Evolutionary conservation across 768 basidiomycete species (phyloP).

Genomic region (Basidioascus undulatus): DNA sequence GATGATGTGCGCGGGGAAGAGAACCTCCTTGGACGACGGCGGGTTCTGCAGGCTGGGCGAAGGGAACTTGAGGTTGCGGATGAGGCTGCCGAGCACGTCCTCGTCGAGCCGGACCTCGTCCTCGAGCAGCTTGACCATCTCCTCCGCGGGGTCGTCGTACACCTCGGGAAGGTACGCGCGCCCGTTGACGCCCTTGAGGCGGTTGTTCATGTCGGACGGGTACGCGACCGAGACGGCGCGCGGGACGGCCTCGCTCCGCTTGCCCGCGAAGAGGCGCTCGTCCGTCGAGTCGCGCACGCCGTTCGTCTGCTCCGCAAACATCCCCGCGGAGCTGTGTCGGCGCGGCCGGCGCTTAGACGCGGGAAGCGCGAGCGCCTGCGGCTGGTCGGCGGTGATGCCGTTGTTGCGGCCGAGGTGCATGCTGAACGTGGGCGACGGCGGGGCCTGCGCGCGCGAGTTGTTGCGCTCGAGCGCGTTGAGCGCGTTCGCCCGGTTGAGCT

Average conservation of each 20-base stretch:
- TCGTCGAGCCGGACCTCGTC: slow-evolving; percentile 74
- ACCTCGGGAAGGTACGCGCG: slow-evolving; percentile 40
- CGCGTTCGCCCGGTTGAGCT: slow-evolving; percentile 85
- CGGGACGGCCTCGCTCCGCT: slow-evolving; percentile 46
- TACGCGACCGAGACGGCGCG: slow-evolving; percentile 70
- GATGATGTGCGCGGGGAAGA: slow-evolving; percentile 97
- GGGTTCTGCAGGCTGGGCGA: slow-evolving; percentile 70
- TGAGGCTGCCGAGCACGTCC: slow-evolving; percentile 70
- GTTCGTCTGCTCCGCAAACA: slow-evolving; percentile 37
- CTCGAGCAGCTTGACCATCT: slow-evolving; percentile 82
- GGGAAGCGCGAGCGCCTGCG: slow-evolving; percentile 15
- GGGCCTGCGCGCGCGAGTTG: slow-evolving; percentile 10
- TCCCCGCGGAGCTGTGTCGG: slow-evolving; percentile 65
- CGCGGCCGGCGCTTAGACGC: slow-evolving; percentile 38
- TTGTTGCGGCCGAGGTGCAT: slow-evolving; percentile 16
- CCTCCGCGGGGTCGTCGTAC: slow-evolving; percentile 74
- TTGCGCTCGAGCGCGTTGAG: slow-evolving; percentile 55
- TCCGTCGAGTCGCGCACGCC: slow-evolving; percentile 41
- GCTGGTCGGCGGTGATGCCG: slow-evolving; percentile 10
- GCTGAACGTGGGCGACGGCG: slow-evolving; percentile 17
- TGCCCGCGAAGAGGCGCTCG: slow-evolving; percentile 49
- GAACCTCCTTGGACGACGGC: slow-evolving; percentile 83
- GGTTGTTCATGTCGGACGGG: slow-evolving; percentile 3
- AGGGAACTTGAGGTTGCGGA: slow-evolving; percentile 80
- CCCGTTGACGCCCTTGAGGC: too few relatives aligned